A percentile compares a stretch with the other conserved stretches of the same genome.
Evolutionary conservation across 768 basidiomycete genomes (phyloP).

Genomic region (Mycena amicta): DNA sequence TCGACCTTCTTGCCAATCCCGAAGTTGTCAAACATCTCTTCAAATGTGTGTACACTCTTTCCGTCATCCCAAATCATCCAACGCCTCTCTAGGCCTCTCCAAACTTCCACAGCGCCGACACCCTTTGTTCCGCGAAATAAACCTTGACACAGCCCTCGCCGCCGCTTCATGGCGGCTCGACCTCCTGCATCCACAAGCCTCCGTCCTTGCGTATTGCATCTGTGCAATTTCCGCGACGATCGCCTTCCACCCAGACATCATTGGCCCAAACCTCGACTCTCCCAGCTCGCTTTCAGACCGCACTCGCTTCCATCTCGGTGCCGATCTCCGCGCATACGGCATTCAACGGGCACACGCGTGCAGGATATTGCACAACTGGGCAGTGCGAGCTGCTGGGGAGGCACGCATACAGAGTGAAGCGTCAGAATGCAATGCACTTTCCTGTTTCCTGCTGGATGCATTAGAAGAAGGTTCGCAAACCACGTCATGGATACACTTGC

Average conservation of each 20-base stretch:
- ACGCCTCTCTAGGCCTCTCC: neutral
- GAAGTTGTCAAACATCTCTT: neutral
- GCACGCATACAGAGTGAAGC: neutral
- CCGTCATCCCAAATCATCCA: neutral
- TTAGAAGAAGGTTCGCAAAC: neutral
- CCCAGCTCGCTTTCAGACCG: neutral
- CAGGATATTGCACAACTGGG: neutral
- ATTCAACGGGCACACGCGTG: neutral
- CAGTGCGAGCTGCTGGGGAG: neutral
- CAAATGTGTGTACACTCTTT: neutral
- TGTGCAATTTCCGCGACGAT: slow-evolving; percentile 8
- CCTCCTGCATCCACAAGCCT: slow-evolving; percentile 6
- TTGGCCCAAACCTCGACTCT: slow-evolving; percentile 1
- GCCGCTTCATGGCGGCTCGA: slow-evolving; percentile 3
- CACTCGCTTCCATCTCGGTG: neutral
- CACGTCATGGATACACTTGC: neutral
- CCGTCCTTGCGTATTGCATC: slow-evolving; percentile 16
- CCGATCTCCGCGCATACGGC: neutral
- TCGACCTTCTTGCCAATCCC: neutral
- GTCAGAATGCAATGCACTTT: neutral
- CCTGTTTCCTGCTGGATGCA: neutral
- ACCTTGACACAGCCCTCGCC: neutral
- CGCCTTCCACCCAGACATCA: slow-evolving; percentile 4
- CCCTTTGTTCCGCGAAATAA: slow-evolving; percentile 1
- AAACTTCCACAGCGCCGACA: neutral